Evolutionary conservation across 306 rosid species (phyloP), one percentile per base, ranked within the genome.

Genomic region (Cyamopsis tetragonoloba): DNA sequence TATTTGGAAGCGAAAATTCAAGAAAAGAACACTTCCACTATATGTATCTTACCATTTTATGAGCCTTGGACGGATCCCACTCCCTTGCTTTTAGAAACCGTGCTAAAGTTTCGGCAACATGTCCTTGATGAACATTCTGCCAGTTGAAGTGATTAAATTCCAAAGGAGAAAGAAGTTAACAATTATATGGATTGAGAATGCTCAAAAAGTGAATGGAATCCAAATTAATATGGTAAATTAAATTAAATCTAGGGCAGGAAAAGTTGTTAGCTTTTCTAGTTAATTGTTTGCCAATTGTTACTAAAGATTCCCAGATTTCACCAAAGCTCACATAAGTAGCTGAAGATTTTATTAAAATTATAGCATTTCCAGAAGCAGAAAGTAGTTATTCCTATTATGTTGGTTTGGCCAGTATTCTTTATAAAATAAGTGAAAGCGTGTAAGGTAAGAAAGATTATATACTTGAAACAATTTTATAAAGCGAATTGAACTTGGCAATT

Each of bases 41-140:
- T 49, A 62, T 32, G 64, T 5, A 31, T 53, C 74, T 75, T 64
- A 88, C 98, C 98, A 92, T 92, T 84, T 84, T 80, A 67, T 87
- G 83, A 53, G 95, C 89, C 77, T 89, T 84, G 55, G 71, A 20
- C 66, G 83, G 89, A 74, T 92, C 84, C 80, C 89, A 77, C 1
- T 89, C 96, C 79, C 98, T 89, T 56, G 98, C 98, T 83, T 77
- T 93, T 3, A 93, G 91, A 71, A 93, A 93, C 4, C 98, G 93
- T 19, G 43, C 49, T 44, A 87, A 66, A 27, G 86, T 87, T 80
- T 87, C 88, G 22, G 77, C 53, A 60, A 72, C 24, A 66, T 79
- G 51, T 67, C 95, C 96, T 86, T 87, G 91, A 83, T 87, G 98
- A 76, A 92, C 83, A 85, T 89, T 87, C 98, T 92, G 82, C 13